Evolutionary conservation across 495 filamentous ascomycete species (phyloP).

Genomic region (Oidiodendron maius): DNA sequence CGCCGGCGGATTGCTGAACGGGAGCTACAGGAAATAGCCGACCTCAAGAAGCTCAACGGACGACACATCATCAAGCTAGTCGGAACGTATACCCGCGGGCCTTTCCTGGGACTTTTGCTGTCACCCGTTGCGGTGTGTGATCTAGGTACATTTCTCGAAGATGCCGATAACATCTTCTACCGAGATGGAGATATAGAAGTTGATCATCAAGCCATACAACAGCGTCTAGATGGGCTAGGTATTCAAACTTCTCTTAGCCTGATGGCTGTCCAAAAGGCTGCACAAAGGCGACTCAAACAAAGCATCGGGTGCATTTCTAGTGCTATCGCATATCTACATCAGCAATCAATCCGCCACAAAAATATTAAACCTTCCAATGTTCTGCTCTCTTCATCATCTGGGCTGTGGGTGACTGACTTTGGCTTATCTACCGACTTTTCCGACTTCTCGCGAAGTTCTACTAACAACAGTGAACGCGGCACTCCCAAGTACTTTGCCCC

Average conservation of each 20-base stretch:
- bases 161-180: neutral
- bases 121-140: neutral
- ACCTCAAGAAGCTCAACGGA: neutral
- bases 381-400: conserved; percentile 22
- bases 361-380: conserved; percentile 40
- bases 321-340: conserved; percentile 31
- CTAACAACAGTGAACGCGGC: neutral
- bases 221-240: neutral
- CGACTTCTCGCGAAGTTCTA: neutral
- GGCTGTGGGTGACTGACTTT: conserved; percentile 30
- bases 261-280: neutral
- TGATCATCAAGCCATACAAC: neutral
- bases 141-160: neutral
- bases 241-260: neutral
- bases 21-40: neutral
- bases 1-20: neutral
- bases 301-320: conserved; percentile 30
- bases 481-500: conserved; percentile 24
- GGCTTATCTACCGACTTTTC: neutral
- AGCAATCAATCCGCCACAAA: conserved; percentile 26
- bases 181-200: neutral
- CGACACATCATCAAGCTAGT: neutral
- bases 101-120: neutral
- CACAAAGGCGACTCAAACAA: neutral
- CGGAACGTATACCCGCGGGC: neutral